These are phyloP conservation scores for Mallotus repandus DNA, from an alignment of 441 rosid genomes.

Conservation along the genomic window DNA sequence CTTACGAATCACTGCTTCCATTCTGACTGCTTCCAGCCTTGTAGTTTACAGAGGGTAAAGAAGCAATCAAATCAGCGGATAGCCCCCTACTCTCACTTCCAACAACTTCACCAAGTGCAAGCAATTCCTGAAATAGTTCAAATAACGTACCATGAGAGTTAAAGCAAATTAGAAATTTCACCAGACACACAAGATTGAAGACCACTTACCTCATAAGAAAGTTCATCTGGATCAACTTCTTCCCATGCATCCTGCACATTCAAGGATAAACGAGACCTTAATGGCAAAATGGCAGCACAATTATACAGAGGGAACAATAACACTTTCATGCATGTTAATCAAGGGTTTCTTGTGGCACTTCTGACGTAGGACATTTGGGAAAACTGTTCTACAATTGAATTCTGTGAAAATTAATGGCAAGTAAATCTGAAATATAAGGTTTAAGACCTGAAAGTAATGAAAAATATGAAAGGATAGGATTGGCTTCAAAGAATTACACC, in stretches of 20 bases:
- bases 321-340: neutral
- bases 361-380: no score
- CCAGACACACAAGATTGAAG: slow-evolving; percentile 10
- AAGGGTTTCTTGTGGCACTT: neutral
- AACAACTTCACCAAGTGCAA: slow-evolving; percentile 82
- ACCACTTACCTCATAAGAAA: slow-evolving; percentile 75
- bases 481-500: no score
- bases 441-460: no score
- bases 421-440: no score
- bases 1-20: slow-evolving; percentile 87
- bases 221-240: slow-evolving; percentile 91
- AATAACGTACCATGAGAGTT: slow-evolving; percentile 7
- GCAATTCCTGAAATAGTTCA: slow-evolving; percentile 60
- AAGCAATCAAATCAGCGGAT: slow-evolving; percentile 74
- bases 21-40: slow-evolving; percentile 68
- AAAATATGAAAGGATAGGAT: no score
- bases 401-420: no score
- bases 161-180: slow-evolving; percentile 10
- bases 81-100: slow-evolving; percentile 96
- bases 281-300: neutral
- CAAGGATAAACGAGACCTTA: slow-evolving; percentile 13
- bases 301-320: neutral
- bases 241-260: slow-evolving; percentile 79
- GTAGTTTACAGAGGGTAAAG: slow-evolving; percentile 70
- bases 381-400: no score